These are phyloP conservation scores for Clavaria fumosa DNA, from an alignment of 768 basidiomycete genomes.

Conservation along the genomic window DNA sequence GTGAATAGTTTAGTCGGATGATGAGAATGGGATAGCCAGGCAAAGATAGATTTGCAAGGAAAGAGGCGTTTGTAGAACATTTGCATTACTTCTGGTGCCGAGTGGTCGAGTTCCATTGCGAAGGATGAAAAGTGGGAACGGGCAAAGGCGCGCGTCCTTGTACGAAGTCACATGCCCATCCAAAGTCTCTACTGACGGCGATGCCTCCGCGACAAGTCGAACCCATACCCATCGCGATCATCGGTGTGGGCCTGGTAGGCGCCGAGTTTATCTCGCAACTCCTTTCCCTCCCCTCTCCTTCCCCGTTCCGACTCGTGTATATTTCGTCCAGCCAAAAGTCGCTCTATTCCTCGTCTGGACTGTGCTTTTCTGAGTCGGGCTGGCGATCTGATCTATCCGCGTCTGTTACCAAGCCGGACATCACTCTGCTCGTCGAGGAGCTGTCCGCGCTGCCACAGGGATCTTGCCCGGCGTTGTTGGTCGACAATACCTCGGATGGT, in stretches of 20 bases:
- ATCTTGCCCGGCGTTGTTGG: constrained; percentile 45
- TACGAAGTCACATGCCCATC: too few relatives aligned
- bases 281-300: constrained; percentile 39
- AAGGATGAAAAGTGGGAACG: not conserved
- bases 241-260: constrained; percentile 91
- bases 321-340: constrained; percentile 52
- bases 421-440: constrained; percentile 30
- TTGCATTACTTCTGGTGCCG: constrained; percentile 21
- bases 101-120: not conserved
- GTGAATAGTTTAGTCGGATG: constrained; percentile 69
- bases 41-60: constrained; percentile 87
- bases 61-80: constrained; percentile 82
- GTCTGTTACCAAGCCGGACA: constrained; percentile 30
- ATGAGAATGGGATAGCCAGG: constrained; percentile 91
- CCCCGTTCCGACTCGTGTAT: constrained; percentile 49
- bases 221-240: constrained; percentile 64
- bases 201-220: too few relatives aligned
- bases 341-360: constrained; percentile 33
- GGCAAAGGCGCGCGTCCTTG: too few relatives aligned
- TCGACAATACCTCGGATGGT: constrained; percentile 89
- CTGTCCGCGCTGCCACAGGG: constrained; percentile 30
- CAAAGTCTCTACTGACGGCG: too few relatives aligned
- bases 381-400: constrained; percentile 27
- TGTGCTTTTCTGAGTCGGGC: constrained; percentile 20
- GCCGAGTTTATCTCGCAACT: constrained; percentile 76